Evolutionary conservation across 768 basidiomycete genomes (phyloP).

Genomic region (Boletus rufocinnamomeus): DNA sequence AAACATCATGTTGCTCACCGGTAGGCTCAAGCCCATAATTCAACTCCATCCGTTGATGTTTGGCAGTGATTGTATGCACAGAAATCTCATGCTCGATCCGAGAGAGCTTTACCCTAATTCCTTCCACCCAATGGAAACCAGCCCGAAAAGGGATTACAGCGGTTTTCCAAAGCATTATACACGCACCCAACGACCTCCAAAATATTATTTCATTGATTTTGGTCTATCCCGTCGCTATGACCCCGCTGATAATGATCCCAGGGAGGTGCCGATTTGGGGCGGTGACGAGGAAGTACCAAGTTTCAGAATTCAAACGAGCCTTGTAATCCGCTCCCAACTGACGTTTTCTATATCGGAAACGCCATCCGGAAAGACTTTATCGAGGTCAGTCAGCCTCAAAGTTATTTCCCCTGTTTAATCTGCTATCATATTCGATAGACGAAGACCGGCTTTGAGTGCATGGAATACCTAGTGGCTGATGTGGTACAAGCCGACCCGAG

Average conservation of each 20-base stretch:
- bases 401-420: neutral
- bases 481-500: neutral
- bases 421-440: neutral
- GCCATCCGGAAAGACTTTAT: neutral
- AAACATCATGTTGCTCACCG: no score
- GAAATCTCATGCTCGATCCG: neutral
- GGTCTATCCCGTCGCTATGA: neutral
- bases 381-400: neutral
- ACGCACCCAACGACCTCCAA: neutral
- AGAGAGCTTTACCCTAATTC: neutral
- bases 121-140: neutral
- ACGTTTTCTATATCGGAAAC: neutral
- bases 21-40: no score
- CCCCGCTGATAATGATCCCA: neutral
- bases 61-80: no score
- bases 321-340: neutral
- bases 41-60: no score
- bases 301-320: neutral
- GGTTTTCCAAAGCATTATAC: neutral
- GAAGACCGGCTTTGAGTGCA: neutral
- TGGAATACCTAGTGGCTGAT: neutral
- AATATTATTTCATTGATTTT: neutral
- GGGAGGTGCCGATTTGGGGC: neutral
- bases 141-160: neutral
- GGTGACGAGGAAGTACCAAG: neutral